Conservation (phyloP, 176 grass and related monocot genomes). For the Ensete glaucum region DNA sequence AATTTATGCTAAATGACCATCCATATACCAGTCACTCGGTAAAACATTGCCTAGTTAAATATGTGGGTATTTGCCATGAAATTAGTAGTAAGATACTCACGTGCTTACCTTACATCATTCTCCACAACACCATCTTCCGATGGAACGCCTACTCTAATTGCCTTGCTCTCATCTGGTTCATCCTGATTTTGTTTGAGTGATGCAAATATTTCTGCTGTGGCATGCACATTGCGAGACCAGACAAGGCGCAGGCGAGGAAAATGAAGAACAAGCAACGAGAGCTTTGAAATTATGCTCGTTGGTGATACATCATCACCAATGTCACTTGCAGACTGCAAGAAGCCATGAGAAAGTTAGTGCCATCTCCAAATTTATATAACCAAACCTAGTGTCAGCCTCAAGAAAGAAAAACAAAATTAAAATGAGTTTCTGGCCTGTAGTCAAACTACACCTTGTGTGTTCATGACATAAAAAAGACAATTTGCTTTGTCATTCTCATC, state of each 20-base stretch:
- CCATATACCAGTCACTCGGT: background rate
- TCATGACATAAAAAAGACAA: too few relatives aligned
- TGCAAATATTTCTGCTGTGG: slow-evolving; percentile 76
- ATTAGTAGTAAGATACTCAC: background rate
- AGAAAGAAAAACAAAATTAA: background rate
- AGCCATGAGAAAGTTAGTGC: slow-evolving; percentile 22
- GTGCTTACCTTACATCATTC: slow-evolving; percentile 62
- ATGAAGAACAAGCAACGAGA: slow-evolving; percentile 75
- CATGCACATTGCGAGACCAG: slow-evolving; percentile 87
- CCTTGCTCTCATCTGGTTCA: slow-evolving; percentile 87
- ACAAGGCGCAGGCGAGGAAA: slow-evolving; percentile 87
- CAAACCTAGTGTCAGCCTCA: background rate
- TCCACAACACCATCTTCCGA: slow-evolving; percentile 73
- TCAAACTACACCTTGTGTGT: too few relatives aligned
- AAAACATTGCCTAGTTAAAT: background rate
- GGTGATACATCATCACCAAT: slow-evolving; percentile 85
- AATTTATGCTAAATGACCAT: background rate
- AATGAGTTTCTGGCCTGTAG: too few relatives aligned
- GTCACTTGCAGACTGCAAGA: slow-evolving; percentile 61
- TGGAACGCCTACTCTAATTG: slow-evolving; percentile 78
- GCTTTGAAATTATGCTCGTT: slow-evolving; percentile 84
- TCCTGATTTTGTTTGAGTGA: slow-evolving; percentile 94
- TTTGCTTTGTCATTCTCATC: too few relatives aligned
- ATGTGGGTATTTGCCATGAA: background rate
- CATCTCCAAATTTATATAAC: background rate